Evolutionary conservation across 495 filamentous ascomycete genomes (phyloP), one percentile per base, ranked within the genome.

Genomic region (Aspergillus carlsbadensis): DNA sequence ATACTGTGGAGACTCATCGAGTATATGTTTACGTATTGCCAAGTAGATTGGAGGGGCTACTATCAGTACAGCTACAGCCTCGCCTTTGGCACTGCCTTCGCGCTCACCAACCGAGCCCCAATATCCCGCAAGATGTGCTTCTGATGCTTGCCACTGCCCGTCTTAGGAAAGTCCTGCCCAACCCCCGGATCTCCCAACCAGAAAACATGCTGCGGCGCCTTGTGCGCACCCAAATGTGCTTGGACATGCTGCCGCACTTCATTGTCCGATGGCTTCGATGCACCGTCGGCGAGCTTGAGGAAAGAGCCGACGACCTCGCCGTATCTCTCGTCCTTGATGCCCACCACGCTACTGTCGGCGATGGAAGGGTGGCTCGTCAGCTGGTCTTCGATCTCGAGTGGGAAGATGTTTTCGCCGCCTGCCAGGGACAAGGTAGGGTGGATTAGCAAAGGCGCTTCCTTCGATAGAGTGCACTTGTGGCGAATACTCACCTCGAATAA

Each of bases 341-440:
- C 86, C 42, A 87, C 79, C 0, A 88, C 86, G 17, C 84, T 73
- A 1, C 86, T 84, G 4, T 78, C 63, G 0, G 70, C 55, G 22
- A 89, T 76, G 2, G 71, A 68, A 1, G 83, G 73, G 65, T 88
- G 85, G n/a, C 70, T 68, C 2, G 80, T 59, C 5, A 89, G 70
- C n/a, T 84, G 75, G 61, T 85, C 82, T 69, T 89, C 86, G 50
- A 88, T 87, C 60, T 89, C 85, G 17, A 87, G 73, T 1, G 86
- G 86, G 58, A 87, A 87, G 54, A 88, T 87, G 65, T 96, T 96
- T 70, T 96, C 90, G 8, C 91, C 91, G 36, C 71, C 70, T 73
- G 13, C 40, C 17, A 17, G 15, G 1, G 13, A 13, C 2, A 20
- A 40, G 24, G 3, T 13, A 17, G 20, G 41, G 21, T 7, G n/a